Conservation (phyloP, 1,284 basidiomycete genomes). For the Microbotryum intermedium region DNA sequence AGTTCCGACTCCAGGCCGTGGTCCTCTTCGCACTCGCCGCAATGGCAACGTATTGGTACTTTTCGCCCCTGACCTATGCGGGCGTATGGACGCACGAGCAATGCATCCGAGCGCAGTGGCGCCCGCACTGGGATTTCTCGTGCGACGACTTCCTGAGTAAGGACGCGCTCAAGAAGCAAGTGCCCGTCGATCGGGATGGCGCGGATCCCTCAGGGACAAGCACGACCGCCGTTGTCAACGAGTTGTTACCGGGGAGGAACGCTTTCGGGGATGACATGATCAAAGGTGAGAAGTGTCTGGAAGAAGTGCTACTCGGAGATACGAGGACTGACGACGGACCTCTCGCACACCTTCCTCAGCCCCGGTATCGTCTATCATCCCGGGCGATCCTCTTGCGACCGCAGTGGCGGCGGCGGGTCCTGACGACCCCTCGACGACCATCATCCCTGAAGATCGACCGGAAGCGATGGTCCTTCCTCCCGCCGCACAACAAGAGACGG, state of each 20-base stretch:
- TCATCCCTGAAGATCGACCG: too few species aligned
- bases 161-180: background rate
- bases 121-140: slow-evolving; percentile 91
- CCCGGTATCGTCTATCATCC: too few species aligned
- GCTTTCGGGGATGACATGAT: slow-evolving; percentile 1
- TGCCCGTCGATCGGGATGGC: background rate
- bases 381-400: too few species aligned
- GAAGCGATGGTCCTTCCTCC: too few species aligned
- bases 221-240: background rate
- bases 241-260: background rate
- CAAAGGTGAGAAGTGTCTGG: background rate
- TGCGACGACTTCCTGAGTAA: slow-evolving; percentile 51
- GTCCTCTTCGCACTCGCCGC: slow-evolving; percentile 58
- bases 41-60: slow-evolving; percentile 67
- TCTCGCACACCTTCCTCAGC: too few species aligned
- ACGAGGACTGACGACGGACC: too few species aligned
- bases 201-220: background rate
- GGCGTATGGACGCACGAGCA: slow-evolving; percentile 72
- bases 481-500: too few species aligned
- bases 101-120: slow-evolving; percentile 71
- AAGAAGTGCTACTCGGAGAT: background rate
- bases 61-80: slow-evolving; percentile 79
- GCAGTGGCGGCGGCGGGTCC: too few species aligned
- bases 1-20: slow-evolving; percentile 65
- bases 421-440: too few species aligned